Evolutionary conservation across 805 yeast genomes (phyloP).

Genomic region (Citeromyces matritensis): DNA sequence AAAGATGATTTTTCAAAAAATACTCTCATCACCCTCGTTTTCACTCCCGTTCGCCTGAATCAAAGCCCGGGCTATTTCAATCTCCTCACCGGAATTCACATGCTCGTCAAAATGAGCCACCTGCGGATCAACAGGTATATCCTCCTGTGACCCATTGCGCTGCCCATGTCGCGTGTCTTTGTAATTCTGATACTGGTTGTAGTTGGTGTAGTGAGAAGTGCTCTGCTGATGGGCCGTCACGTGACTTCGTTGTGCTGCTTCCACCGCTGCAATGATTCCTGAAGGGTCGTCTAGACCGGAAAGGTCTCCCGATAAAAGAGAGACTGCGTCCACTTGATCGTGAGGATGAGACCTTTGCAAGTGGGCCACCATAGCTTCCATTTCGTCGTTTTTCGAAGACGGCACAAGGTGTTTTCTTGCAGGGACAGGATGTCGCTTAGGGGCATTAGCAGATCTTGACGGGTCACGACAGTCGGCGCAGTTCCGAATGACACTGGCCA

Average conservation of each 20-base stretch:
- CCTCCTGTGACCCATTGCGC: conserved; percentile 9
- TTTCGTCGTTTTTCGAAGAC: conserved; percentile 1
- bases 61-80: conserved; percentile 51
- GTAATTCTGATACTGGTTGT: conserved; percentile 5
- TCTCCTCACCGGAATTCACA: conserved; percentile 28
- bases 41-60: conserved; percentile 36
- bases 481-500: conserved; percentile 57
- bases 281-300: conserved; percentile 18
- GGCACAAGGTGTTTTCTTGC: conserved; percentile 3
- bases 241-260: conserved; percentile 29
- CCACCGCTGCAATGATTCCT: conserved; percentile 43
- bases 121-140: conserved; percentile 44
- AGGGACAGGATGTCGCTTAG: conserved; percentile 4
- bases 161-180: conserved; percentile 3
- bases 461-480: conserved; percentile 62
- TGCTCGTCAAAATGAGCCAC: conserved; percentile 14
- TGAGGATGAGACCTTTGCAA: conserved; percentile 5
- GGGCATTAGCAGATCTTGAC: conserved; percentile 6
- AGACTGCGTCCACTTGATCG: conserved; percentile 13
- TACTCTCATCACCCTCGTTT: conserved; percentile 2
- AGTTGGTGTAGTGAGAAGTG: conserved; percentile 2
- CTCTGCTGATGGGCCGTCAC: conserved; percentile 4
- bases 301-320: conserved; percentile 21
- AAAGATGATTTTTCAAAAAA: too few relatives aligned
- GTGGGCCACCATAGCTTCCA: conserved; percentile 5